Percentiles rank a stretch among this genome's conserved stretches.
Evolutionary conservation across 31 red algal genomes (phyloP).

Genomic region (Porphyra umbilicalis): DNA sequence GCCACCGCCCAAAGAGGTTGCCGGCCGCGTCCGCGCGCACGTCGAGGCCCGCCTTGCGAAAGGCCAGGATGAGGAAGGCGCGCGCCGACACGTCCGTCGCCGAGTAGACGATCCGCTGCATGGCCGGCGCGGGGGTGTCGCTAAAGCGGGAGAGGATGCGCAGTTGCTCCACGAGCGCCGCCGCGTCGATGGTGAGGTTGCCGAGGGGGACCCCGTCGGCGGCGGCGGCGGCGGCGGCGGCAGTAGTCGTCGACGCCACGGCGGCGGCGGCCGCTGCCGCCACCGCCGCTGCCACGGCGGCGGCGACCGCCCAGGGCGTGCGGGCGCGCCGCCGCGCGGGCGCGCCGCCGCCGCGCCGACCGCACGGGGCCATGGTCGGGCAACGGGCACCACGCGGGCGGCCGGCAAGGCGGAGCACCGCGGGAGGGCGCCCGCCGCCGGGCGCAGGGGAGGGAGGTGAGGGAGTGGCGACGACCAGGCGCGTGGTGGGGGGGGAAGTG

Average conservation of each 20-base stretch:
- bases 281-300: background rate
- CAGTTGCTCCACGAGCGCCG: constrained; percentile 9
- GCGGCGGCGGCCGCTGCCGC: background rate
- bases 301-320: background rate
- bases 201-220: background rate
- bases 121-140: constrained; percentile 35
- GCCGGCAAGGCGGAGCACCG: too few relatives aligned
- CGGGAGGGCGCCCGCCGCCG: too few relatives aligned
- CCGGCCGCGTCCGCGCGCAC: constrained; percentile 50
- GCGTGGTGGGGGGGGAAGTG: too few relatives aligned
- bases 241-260: background rate
- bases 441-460: too few relatives aligned
- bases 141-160: constrained; percentile 24
- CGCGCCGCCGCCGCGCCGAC: too few relatives aligned
- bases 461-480: too few relatives aligned
- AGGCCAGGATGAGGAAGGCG: constrained; percentile 14
- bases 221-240: too few relatives aligned
- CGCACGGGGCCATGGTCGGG: too few relatives aligned
- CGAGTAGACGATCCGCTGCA: constrained; percentile 53
- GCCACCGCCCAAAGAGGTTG: constrained; percentile 50
- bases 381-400: too few relatives aligned
- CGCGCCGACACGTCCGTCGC: constrained; percentile 40
- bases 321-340: too few relatives aligned
- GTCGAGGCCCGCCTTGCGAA: constrained; percentile 19
- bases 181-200: background rate